Base-by-base conservation (phyloP, 257 asterid genomes). In the Vinca minor region DNA sequence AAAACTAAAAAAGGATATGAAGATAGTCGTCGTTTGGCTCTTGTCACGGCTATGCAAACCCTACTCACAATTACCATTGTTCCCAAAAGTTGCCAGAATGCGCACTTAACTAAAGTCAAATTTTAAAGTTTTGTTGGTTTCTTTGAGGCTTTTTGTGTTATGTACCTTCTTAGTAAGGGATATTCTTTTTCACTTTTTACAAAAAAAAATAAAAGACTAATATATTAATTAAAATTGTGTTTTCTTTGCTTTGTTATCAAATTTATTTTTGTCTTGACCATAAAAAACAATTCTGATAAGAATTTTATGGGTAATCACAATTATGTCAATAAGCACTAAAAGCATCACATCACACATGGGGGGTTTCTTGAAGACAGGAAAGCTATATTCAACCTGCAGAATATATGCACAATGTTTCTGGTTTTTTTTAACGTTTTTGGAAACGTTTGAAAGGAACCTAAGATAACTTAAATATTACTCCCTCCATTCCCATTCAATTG, bases 21-120 rank as follows among this genome's bases (percentile, higher is more conserved):
- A 68, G 20, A 11, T 59, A 57, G 34, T 70, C 76, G 76, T 75
- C 76, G 71, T 75, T 75, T 66, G 70, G 70, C 52, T 70, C 41
- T 70, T 75, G 79, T 71, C 79, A 60, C 32, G 57, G 67, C 55
- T 60, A 46, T 28, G 46, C 12, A 69, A 70, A 65, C 63, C 71
- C 58, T 59, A 35, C n/a, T n/a, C n/a, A 46, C 39, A 25, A 32
- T 2, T n/a, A n/a, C n/a, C n/a, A n/a, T n/a, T n/a, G n/a, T n/a
- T n/a, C n/a, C n/a, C n/a, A n/a, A n/a, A n/a, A n/a, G n/a, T n/a
- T 63, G 50, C 64, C 38, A n/a, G n/a, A n/a, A n/a, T n/a, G n/a
- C n/a, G n/a, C n/a, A n/a, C n/a, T n/a, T n/a, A n/a, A n/a, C n/a
- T n/a, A n/a, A n/a, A n/a, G n/a, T n/a, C n/a, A n/a, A n/a, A n/a